Evolutionary conservation across 495 filamentous ascomycete genomes (phyloP), one percentile per base, ranked within the genome.

Genomic region (Jackrogersella multiformis): DNA sequence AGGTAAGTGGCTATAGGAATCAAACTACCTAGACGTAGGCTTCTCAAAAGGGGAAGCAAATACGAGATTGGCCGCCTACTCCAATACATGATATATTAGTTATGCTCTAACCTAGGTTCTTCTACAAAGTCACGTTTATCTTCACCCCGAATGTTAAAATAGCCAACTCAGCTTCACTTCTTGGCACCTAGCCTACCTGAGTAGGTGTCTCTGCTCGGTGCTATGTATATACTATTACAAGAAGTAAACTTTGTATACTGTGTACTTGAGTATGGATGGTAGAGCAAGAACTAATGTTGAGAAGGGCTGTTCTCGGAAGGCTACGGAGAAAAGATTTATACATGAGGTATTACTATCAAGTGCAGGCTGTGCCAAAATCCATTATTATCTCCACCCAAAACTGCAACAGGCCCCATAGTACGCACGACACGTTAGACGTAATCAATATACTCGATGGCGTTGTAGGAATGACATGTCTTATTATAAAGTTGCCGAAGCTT

Each of bases 81-180:
- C 15, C 24, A 21, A 48, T 16, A 13, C 7, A 16, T 30, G 2
- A 5, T 20, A 15, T 5, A 10, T 28, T 5, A 23, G 23, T n/a
- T 4, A 5, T 48, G 23, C 7, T 15, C 41, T 48, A 15, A 5
- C 12, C n/a, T 13, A 1, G 10, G 21, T 46, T 13, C 10, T n/a
- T 30, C 4, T 12, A 26, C 1, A 7, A 23, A 24, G 18, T 36
- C 18, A 34, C 15, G 4, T 7, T 7, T 39, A 42, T 57, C 3
- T 26, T 57, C 55, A 39, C 34, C 30, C 48, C 18, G 30, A 23
- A 52, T 12, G 48, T 52, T 35, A 8, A 35, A 6, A 30, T 52
- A 52, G 18, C 9, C 18, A 3, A 6, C 15, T 24, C n/a, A 2
- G 12, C 24, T 13, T 24, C 26, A n/a, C n/a, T 30, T 3, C 26